Base-by-base conservation (phyloP, 2,329 filamentous ascomycete species). In the Alternaria ethzedia region DNA sequence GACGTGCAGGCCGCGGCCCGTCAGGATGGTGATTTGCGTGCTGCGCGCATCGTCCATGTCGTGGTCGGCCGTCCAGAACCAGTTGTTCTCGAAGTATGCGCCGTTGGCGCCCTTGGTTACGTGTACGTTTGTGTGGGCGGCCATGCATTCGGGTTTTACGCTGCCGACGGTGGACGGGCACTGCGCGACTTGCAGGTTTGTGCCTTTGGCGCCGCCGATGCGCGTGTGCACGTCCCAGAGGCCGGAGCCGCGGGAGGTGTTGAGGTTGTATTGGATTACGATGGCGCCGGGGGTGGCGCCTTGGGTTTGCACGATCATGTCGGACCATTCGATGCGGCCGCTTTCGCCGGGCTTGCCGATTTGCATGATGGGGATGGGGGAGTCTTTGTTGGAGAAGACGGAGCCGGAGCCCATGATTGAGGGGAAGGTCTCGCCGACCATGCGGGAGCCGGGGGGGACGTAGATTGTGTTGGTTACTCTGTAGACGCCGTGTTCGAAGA, bases 31-130 rank as follows among this genome's bases (percentile, higher is more conserved):
- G 77, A 95, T 89, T 77, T 94, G 91, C 10, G 83, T 88, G 32
- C 32, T 79, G 92, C 91, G 90, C 8, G 80, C 63, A n/a, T 89
- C 86, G 78, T 97, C 94, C 32, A 97, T 89, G 76, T 96, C 92
- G 83, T 97, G 95, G 78, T 97, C 95, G 1, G 94, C 89, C 32
- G 94, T 91, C 76, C 94, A 97, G 82, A 92, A 90, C 94, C 94
- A 97, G 56, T 87, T 90, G 82, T 97, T 97, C 82, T 97, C 93
- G 52, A 97, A 84, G 80, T 97, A 96, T 20, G 89, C 87, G 57
- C 76, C 76, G 10, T 88, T 90, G 1, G 82, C 86, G 4, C 83
- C 78, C 56, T 82, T 79, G 7, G 87, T 89, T 45, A 89, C 68
- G 62, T 84, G 82, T 6, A 84, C 70, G 20, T 81, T 76, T 41